These are phyloP conservation scores for Termitomyces sp. DNA, from an alignment of 768 basidiomycete genomes.

Conservation along the genomic window DNA sequence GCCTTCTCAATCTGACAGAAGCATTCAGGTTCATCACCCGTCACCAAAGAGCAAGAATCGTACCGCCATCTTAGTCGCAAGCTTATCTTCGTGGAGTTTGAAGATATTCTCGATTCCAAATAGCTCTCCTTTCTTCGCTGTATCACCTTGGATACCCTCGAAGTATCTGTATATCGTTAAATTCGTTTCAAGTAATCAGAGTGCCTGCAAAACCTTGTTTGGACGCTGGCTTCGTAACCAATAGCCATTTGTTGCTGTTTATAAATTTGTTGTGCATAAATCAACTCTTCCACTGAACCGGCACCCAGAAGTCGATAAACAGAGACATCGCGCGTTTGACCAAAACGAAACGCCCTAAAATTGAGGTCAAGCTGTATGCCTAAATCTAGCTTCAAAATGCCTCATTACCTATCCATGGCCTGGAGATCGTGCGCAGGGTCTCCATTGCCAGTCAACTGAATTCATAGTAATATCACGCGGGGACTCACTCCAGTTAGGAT, in stretches of 20 bases:
- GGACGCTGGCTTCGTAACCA: conserved; percentile 77
- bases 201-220: conserved; percentile 51
- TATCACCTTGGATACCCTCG: conserved; percentile 77
- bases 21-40: background rate
- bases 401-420: conserved; percentile 66
- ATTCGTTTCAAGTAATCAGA: background rate
- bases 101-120: conserved; percentile 88
- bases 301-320: conserved; percentile 83
- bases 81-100: conserved; percentile 60
- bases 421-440: conserved; percentile 95
- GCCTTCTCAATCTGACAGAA: conserved; percentile 67
- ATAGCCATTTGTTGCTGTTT: conserved; percentile 95
- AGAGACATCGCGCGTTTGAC: conserved; percentile 79
- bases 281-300: conserved; percentile 83
- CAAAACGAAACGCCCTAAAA: conserved; percentile 69
- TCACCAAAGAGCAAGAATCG: conserved; percentile 13
- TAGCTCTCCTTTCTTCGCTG: conserved; percentile 67
- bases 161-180: conserved; percentile 50
- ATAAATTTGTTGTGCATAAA: conserved; percentile 86
- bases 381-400: background rate
- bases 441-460: conserved; percentile 19
- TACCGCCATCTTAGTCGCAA: conserved; percentile 73
- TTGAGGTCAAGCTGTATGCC: background rate
- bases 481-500: conserved; percentile 91
- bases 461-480: background rate